Percentiles rank a stretch among this genome's conserved stretches.
phyloP scores from a whole-genome alignment of 2,329 filamentous ascomycete species.

The Ophidiomyces ophidiicola region DNA sequence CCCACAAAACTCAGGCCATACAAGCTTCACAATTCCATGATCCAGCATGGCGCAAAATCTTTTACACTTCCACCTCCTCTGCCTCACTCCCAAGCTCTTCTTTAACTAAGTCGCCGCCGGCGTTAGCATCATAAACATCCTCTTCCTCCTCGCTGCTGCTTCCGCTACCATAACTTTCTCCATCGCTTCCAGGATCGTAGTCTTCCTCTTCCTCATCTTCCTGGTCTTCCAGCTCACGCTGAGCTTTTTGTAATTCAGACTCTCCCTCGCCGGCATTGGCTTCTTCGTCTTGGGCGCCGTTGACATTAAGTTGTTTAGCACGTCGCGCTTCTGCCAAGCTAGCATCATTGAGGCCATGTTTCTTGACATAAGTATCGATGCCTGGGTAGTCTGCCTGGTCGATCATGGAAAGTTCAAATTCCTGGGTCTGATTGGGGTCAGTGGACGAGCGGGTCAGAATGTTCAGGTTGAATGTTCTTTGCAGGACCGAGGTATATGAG shows the following conservation, averaged over 20 bases:
- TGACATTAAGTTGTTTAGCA: constrained; percentile 48
- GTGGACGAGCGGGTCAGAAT: constrained; percentile 34
- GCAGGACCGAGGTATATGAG: constrained; percentile 52
- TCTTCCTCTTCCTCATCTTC: constrained; percentile 40
- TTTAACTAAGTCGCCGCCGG: constrained; percentile 26
- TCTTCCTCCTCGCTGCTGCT: constrained; percentile 33
- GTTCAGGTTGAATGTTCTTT: constrained; percentile 55
- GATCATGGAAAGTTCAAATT: constrained; percentile 54
- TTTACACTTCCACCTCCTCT: constrained; percentile 28
- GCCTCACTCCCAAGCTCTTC: constrained; percentile 36
- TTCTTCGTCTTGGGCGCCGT: constrained; percentile 25
- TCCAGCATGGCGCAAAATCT: neutral
- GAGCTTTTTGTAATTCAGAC: constrained; percentile 47
- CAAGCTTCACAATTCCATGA: too few species aligned
- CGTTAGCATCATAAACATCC: constrained; percentile 21
- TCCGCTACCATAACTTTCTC: constrained; percentile 38
- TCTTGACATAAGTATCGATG: constrained; percentile 51
- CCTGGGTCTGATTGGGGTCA: constrained; percentile 35
- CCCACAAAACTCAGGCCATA: too few species aligned
- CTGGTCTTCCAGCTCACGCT: constrained; percentile 41
- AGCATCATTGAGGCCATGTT: constrained; percentile 50
- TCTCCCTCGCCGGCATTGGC: constrained; percentile 36
- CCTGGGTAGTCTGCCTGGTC: constrained; percentile 51
- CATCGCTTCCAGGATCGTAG: constrained; percentile 40
- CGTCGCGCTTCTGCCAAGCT: constrained; percentile 49